Conservation (phyloP, 306 rosid species). For the Castanea crenata region DNA sequence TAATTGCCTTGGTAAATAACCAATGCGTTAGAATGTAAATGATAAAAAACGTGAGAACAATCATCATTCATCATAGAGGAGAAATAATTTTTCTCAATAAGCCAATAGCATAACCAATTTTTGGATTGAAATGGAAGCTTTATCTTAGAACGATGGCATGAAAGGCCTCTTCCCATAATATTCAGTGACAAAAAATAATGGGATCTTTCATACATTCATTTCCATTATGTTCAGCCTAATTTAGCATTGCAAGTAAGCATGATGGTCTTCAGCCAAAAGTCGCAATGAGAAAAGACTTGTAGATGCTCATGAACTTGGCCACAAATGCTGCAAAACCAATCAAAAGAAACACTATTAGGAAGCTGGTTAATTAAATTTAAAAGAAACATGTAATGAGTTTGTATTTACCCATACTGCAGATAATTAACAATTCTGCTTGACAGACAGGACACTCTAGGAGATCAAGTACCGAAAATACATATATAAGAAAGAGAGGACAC, state of each 20-base stretch:
- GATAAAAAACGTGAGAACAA: not conserved
- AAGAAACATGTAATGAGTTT: not conserved
- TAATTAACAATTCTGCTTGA: not conserved
- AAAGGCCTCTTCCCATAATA: not conserved
- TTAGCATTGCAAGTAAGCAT: conserved; percentile 13
- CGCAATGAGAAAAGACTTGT: conserved; percentile 77
- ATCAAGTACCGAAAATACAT: too few relatives aligned
- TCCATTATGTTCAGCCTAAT: conserved; percentile 10
- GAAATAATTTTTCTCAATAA: not conserved
- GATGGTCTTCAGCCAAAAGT: conserved; percentile 62
- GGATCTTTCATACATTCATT: not conserved
- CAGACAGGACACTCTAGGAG: too few relatives aligned
- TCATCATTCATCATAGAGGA: too few relatives aligned
- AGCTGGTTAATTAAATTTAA: not conserved
- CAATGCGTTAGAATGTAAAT: too few relatives aligned
- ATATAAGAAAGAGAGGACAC: too few relatives aligned
- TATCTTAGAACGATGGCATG: not conserved
- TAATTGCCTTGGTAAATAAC: too few relatives aligned
- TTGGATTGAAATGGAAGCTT: not conserved
- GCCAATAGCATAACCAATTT: not conserved
- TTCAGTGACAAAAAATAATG: not conserved
- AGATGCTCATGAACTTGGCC: conserved; percentile 93
- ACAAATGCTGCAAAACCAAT: conserved; percentile 68
- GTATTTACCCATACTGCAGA: not conserved
- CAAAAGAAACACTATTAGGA: not conserved